Base-by-base conservation (phyloP, 306 rosid species). In the Leucaena leucocephala region DNA sequence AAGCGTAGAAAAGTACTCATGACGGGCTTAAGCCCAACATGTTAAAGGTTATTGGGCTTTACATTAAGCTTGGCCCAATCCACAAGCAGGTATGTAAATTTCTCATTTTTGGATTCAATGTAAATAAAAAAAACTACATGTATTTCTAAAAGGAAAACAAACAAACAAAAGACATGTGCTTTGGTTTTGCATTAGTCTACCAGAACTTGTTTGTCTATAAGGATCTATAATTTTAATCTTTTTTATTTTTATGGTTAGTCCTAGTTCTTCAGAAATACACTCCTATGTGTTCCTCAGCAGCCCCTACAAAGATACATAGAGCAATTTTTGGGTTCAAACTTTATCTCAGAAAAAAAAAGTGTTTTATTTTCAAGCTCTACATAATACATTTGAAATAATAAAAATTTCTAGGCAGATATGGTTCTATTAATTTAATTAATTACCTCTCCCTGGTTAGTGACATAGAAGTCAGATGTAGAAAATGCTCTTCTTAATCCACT, bases 401-500 rank as follows among this genome's bases (percentile, higher is more conserved):
- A 55, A 55, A 19, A 19, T 8, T 55, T 55, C 33, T 8, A 7
- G 62, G 33, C 1, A 55, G 62, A 55, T 6, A 55, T n/a, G 4
- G 34, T 55, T 55, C 3, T 6, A 8, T 55, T 55, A 55, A 19
- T 55, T 17, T 19, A 19, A 55, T 59, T 33, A 4, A 15, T 38
- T 36, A 80, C 84, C 27, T 27, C 27, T 27, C 27, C 27, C 79
- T 74, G 52, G 0, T 0, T 19, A 4, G 61, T 57, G n/a, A 68
- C n/a, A 45, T 19, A 66, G 10, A 81, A 68, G 48, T 75, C 80
- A 57, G 80, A 81, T 6, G 63, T 45, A 12, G 84, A 81, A 14
- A 81, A 81, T 12, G 22, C 13, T 46, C 80, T 81, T 75, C 84
- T 75, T 38, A 81, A 39, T 57, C 84, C 71, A 4, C 57, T 12